Evolutionary conservation across 305 asterid genomes (phyloP).

Genomic region (Fraxinus dipetala): DNA sequence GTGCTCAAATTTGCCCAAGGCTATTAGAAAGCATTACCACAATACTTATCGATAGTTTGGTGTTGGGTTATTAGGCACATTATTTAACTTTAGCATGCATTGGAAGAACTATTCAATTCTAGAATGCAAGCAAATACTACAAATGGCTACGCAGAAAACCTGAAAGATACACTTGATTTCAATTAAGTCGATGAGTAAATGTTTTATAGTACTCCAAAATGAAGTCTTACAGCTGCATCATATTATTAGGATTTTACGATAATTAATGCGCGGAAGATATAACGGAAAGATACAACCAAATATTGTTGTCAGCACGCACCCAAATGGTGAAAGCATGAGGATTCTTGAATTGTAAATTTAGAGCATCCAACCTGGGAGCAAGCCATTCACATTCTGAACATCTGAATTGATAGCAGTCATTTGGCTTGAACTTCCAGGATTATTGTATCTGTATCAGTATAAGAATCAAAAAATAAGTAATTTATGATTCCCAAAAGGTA

Average conservation of each 20-base stretch:
- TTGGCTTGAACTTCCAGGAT: conserved; percentile 62
- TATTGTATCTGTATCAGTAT: conserved; percentile 44
- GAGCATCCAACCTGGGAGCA: conserved; percentile 95
- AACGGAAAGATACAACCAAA: neutral
- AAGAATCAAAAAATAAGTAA: neutral
- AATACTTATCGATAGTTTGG: neutral
- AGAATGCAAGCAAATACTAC: neutral
- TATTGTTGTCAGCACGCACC: neutral
- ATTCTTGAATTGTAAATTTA: conserved; percentile 15
- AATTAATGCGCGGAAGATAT: neutral
- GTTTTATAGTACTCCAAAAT: neutral
- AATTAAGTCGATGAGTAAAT: neutral
- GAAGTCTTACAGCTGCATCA: neutral
- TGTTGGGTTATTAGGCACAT: neutral
- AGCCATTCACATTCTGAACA: conserved; percentile 56
- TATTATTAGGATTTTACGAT: neutral
- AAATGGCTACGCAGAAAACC: neutral
- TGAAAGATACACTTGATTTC: neutral
- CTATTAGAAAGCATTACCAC: neutral
- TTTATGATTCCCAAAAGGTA: neutral
- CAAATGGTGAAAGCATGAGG: neutral
- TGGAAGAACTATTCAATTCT: neutral
- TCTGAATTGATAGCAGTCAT: conserved; percentile 51
- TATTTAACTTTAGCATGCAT: neutral
- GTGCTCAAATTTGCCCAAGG: neutral